A percentile compares a stretch with the other conserved stretches of the same genome.
phyloP scores from a whole-genome alignment of 1,284 basidiomycete species.

The Phaffia rhodozyma region DNA sequence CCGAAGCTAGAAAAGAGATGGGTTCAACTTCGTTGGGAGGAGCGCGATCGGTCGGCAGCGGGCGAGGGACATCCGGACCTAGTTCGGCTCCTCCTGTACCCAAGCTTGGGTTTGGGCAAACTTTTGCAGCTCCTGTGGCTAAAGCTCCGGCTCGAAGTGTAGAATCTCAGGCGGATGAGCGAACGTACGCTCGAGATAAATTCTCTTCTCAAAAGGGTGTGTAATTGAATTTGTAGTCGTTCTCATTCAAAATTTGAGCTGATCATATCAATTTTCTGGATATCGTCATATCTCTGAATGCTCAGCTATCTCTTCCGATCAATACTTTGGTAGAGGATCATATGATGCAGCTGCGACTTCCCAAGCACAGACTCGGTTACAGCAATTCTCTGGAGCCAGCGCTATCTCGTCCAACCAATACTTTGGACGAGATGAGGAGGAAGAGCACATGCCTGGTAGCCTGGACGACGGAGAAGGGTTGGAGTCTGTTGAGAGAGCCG shows the following conservation, averaged over 20 bases:
- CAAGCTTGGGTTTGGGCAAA: conserved; percentile 70
- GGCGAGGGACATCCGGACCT: conserved; percentile 26
- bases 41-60: conserved; percentile 24
- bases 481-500: conserved; percentile 53
- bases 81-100: conserved; percentile 19
- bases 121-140: conserved; percentile 44
- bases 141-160: conserved; percentile 37
- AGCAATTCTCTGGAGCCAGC: conserved; percentile 80
- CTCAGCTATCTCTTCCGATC: conserved; percentile 81
- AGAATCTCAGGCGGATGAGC: conserved; percentile 46
- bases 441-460: conserved; percentile 41
- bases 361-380: conserved; percentile 72
- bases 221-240: conserved; percentile 16
- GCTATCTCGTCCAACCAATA: conserved; percentile 91
- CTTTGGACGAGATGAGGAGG: conserved; percentile 86
- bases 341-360: conserved; percentile 64
- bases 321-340: conserved; percentile 84
- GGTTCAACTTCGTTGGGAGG: conserved; percentile 23
- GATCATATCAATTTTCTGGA: background rate
- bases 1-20: conserved; percentile 35
- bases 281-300: background rate
- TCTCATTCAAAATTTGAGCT: background rate
- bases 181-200: conserved; percentile 73
- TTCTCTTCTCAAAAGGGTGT: conserved; percentile 75
- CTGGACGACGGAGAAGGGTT: conserved; percentile 44